Evolutionary conservation across 1,139 yeast species (phyloP).

Genomic region (Candida dubliniensis): DNA sequence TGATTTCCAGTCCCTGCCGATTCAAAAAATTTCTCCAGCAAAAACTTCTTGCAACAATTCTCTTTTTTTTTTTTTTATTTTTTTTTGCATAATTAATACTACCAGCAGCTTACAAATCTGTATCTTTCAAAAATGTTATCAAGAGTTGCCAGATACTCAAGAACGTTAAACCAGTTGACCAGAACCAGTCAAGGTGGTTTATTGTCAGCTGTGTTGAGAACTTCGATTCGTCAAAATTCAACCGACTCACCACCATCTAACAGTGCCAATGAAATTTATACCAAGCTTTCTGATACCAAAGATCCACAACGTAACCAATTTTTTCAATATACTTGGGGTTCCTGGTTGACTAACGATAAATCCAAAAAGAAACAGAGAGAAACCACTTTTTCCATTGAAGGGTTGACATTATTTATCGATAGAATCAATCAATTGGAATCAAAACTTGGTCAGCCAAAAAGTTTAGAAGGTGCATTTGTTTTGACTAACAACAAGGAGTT

Average conservation of each 20-base stretch:
- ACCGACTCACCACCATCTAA: conserved; percentile 18
- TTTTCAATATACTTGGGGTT: conserved; percentile 91
- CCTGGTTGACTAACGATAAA: conserved; percentile 83
- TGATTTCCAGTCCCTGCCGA: neutral
- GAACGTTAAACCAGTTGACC: conserved; percentile 2
- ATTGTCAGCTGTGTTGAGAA: neutral
- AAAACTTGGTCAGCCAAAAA: conserved; percentile 15
- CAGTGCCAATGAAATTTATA: conserved; percentile 35
- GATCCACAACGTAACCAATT: conserved; percentile 75
- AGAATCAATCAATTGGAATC: conserved; percentile 30
- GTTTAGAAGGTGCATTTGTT: conserved; percentile 41
- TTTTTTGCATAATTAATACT: neutral
- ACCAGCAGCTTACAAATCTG: too few species aligned
- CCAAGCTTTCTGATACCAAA: conserved; percentile 56
- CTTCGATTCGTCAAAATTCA: conserved; percentile 4
- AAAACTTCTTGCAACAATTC: neutral
- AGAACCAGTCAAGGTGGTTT: neutral
- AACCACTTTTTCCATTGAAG: conserved; percentile 82
- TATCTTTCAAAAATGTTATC: conserved; percentile 8
- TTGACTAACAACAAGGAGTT: conserved; percentile 20
- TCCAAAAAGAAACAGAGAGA: conserved; percentile 71
- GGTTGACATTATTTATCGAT: conserved; percentile 54
- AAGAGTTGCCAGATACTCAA: conserved; percentile 6
- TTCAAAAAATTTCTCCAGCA: neutral
- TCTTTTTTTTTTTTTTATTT: conserved; percentile 1